Conservation (phyloP, 371 early-diverging fungal species). For the Actinomortierella ambigua region DNA sequence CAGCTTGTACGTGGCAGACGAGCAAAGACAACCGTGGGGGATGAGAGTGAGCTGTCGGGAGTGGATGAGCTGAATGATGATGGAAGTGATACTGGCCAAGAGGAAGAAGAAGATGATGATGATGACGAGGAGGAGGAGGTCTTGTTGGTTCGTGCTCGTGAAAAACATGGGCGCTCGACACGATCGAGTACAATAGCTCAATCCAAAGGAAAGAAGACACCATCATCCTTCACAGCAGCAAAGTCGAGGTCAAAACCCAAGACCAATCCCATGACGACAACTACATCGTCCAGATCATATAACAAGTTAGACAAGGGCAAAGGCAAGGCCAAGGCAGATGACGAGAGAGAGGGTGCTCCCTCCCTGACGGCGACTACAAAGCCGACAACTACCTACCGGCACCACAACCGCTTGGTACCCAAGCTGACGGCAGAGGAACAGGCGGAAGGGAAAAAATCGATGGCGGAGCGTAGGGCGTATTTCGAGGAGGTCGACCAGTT, state of each 20-base stretch:
- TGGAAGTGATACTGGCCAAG: background rate
- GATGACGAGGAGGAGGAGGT: constrained; percentile 4
- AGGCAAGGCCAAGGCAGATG: no score
- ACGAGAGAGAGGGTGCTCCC: no score
- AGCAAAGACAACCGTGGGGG: no score
- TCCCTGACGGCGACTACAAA: no score
- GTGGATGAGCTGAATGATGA: background rate
- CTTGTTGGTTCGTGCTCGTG: constrained; percentile 2
- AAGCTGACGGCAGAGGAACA: background rate
- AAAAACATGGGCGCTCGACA: background rate
- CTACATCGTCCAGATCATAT: no score
- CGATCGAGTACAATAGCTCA: background rate
- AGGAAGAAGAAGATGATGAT: background rate
- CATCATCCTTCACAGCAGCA: no score
- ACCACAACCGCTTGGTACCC: no score
- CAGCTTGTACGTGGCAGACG: no score
- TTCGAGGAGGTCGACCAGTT: constrained; percentile 36
- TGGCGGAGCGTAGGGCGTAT: constrained; percentile 23
- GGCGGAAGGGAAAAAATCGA: constrained; percentile 8
- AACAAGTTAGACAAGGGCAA: no score
- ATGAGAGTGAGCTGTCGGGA: background rate
- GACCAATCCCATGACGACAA: no score
- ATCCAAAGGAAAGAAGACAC: constrained; percentile 4
- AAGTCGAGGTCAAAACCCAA: no score
- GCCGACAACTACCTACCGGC: no score